Conservation (phyloP, 2,329 filamentous ascomycete genomes). For the Colletotrichum somersetense region DNA sequence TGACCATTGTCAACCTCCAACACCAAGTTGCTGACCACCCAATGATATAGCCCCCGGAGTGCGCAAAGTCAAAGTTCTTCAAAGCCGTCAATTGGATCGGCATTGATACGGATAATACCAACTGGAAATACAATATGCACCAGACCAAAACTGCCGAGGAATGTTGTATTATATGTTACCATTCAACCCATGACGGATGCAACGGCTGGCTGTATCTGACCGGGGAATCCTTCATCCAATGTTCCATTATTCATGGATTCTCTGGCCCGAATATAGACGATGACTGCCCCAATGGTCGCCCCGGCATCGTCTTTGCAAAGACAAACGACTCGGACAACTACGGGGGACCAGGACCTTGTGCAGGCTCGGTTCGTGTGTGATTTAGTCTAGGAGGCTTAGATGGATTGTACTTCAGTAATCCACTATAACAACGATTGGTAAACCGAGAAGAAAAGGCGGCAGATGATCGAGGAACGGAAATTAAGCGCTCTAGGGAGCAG, state of each 20-base stretch:
- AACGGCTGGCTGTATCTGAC: conserved; percentile 43
- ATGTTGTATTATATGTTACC: conserved; percentile 41
- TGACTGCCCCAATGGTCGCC: conserved; percentile 39
- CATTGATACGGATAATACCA: conserved; percentile 11
- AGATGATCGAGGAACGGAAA: no score
- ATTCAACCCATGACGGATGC: conserved; percentile 33
- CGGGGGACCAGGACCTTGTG: conserved; percentile 40
- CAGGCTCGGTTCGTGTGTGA: conserved; percentile 16
- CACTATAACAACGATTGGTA: not conserved
- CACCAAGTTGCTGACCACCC: not conserved
- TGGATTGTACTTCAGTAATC: no score
- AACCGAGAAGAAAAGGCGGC: not conserved
- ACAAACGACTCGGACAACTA: conserved; percentile 13
- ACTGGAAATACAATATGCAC: conserved; percentile 39
- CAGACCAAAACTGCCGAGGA: conserved; percentile 29
- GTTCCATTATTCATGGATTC: conserved; percentile 41
- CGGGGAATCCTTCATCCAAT: conserved; percentile 17
- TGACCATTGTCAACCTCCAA: not conserved
- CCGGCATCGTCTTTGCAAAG: conserved; percentile 39
- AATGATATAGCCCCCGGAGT: conserved; percentile 18
- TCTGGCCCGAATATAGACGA: conserved; percentile 26
- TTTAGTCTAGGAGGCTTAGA: not conserved
- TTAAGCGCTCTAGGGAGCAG: not conserved
- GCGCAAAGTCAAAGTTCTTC: conserved; percentile 27
- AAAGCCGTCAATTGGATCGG: conserved; percentile 41